Conservation (phyloP, 2,329 filamentous ascomycete genomes). For the Cordyceps farinosa region DNA sequence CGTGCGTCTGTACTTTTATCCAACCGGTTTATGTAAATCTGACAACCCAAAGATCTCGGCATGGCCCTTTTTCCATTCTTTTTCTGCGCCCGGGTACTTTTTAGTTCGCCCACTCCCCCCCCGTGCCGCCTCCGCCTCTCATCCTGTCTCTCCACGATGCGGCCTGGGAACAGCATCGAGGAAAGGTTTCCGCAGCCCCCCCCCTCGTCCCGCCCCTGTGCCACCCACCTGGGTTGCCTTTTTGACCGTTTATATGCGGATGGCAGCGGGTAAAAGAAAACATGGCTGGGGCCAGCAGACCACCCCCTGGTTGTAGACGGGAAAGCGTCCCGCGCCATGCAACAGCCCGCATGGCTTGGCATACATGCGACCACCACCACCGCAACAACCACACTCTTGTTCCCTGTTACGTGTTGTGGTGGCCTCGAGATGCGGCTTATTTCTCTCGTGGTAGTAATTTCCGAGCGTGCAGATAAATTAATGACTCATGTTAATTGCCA, state of each 20-base stretch:
- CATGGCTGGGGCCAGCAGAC: too few species aligned
- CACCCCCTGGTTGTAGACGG: neutral
- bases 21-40: neutral
- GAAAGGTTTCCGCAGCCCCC: slow-evolving; percentile 2
- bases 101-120: neutral
- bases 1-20: neutral
- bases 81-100: neutral
- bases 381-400: neutral
- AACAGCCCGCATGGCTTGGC: slow-evolving; percentile 3
- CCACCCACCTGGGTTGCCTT: neutral
- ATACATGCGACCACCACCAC: neutral
- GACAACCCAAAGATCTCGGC: neutral
- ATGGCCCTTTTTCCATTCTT: neutral
- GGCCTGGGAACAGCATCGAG: neutral
- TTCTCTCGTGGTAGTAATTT: neutral
- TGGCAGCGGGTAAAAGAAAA: neutral
- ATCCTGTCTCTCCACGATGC: neutral
- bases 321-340: slow-evolving; percentile 1
- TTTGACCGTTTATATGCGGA: slow-evolving; percentile 12
- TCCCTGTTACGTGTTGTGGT: neutral
- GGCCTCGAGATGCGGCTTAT: neutral
- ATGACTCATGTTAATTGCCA: neutral
- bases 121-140: too few species aligned
- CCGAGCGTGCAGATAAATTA: neutral
- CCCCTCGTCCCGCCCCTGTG: neutral